phyloP scores from a whole-genome alignment of 2,329 filamentous ascomycete genomes.

The Alternaria incomplexa region DNA sequence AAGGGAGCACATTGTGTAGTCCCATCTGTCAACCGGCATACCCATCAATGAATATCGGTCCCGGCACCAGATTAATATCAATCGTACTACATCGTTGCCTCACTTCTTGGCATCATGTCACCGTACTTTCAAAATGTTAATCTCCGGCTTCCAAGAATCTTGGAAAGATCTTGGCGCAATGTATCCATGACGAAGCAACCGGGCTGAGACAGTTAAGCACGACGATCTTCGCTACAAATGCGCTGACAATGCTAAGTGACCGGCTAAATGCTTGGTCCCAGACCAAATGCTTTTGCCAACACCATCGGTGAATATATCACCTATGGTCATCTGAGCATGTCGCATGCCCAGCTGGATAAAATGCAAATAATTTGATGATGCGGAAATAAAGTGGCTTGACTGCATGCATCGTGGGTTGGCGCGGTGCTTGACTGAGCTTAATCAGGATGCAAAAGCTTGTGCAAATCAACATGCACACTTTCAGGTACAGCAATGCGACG shows the following conservation, averaged over 20 bases:
- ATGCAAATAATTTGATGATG: slow-evolving; percentile 15
- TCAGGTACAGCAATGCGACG: neutral
- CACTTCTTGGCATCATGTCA: slow-evolving; percentile 4
- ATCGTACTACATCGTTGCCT: neutral
- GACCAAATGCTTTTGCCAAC: slow-evolving; percentile 27
- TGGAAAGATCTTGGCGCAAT: slow-evolving; percentile 10
- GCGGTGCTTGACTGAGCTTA: slow-evolving; percentile 23
- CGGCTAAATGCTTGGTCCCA: slow-evolving; percentile 37
- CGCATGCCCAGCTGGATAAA: slow-evolving; percentile 16
- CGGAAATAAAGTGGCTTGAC: slow-evolving; percentile 19
- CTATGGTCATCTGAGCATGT: slow-evolving; percentile 11
- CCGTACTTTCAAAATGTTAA: neutral
- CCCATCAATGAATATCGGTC: neutral
- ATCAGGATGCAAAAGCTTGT: slow-evolving; percentile 4
- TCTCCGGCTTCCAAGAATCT: neutral
- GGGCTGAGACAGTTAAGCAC: neutral
- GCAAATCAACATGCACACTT: slow-evolving; percentile 3
- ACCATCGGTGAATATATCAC: slow-evolving; percentile 4
- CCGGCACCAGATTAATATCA: slow-evolving; percentile 1
- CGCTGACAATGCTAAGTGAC: slow-evolving; percentile 16
- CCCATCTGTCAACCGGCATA: neutral
- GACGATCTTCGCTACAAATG: slow-evolving; percentile 2
- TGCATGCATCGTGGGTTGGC: slow-evolving; percentile 16
- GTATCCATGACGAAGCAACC: slow-evolving; percentile 10
- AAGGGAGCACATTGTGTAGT: neutral